phyloP scores from a whole-genome alignment of 2,329 filamentous ascomycete species.

The Epichloe elymi region DNA sequence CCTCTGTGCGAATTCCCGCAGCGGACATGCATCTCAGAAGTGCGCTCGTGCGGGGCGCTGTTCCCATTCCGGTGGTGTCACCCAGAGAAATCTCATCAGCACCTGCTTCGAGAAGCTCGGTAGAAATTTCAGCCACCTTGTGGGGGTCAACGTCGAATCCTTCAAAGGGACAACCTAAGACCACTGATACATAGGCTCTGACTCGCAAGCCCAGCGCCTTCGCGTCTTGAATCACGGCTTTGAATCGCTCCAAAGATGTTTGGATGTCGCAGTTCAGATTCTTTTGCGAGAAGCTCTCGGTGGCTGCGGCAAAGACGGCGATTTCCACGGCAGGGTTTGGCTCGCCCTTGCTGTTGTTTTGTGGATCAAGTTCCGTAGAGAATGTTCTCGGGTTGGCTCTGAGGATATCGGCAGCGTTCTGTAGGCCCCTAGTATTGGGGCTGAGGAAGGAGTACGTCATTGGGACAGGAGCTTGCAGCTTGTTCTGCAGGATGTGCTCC shows the following conservation, averaged over 20 bases:
- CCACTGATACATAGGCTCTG: slow-evolving; percentile 69
- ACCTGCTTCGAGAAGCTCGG: slow-evolving; percentile 65
- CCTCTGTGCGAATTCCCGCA: slow-evolving; percentile 54
- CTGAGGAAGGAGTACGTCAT: slow-evolving; percentile 71
- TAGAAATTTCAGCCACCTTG: slow-evolving; percentile 52
- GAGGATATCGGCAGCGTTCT: slow-evolving; percentile 45
- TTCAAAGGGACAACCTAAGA: slow-evolving; percentile 68
- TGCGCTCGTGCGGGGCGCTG: slow-evolving; percentile 53
- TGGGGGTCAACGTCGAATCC: slow-evolving; percentile 51
- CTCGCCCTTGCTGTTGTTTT: slow-evolving; percentile 22
- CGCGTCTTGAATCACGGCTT: slow-evolving; percentile 54
- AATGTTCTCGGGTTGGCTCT: slow-evolving; percentile 35
- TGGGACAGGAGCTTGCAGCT: slow-evolving; percentile 37
- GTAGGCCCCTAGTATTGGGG: slow-evolving; percentile 61
- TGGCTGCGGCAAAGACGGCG: slow-evolving; percentile 71
- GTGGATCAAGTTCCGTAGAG: slow-evolving; percentile 36
- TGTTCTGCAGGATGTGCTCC: slow-evolving; percentile 47
- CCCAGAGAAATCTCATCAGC: slow-evolving; percentile 84
- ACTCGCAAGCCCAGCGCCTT: slow-evolving; percentile 54
- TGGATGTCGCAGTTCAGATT: slow-evolving; percentile 74
- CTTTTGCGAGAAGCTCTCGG: slow-evolving; percentile 65
- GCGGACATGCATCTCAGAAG: slow-evolving; percentile 51
- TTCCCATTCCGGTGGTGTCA: slow-evolving; percentile 86
- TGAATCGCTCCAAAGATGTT: slow-evolving; percentile 58
- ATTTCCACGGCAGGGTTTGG: slow-evolving; percentile 48